phyloP scores from a whole-genome alignment of 1,139 yeast genomes.

The Pichia norvegensis region DNA sequence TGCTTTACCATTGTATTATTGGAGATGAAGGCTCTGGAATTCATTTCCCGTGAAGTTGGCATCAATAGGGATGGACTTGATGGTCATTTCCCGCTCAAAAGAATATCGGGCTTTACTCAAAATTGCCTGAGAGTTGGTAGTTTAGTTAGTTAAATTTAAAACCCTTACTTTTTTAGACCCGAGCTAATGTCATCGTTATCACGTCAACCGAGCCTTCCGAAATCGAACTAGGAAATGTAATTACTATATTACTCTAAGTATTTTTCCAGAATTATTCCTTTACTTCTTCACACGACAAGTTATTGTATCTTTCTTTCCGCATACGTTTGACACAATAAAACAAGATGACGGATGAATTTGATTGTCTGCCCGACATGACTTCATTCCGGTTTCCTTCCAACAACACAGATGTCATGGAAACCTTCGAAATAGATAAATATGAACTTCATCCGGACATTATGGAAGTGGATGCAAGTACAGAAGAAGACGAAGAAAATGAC shows the following conservation, averaged over 20 bases:
- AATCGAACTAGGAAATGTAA: background rate
- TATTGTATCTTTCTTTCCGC: too few relatives aligned
- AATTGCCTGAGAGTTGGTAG: too few relatives aligned
- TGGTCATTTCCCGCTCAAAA: too few relatives aligned
- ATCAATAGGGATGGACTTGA: too few relatives aligned
- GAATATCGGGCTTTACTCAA: too few relatives aligned
- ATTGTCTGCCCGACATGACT: background rate
- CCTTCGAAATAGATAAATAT: background rate
- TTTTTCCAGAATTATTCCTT: background rate
- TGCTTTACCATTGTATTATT: too few relatives aligned
- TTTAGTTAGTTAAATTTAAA: too few relatives aligned
- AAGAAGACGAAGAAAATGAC: background rate
- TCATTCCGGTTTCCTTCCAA: background rate
- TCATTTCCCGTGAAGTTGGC: too few relatives aligned
- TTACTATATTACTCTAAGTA: too few relatives aligned
- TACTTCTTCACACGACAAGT: too few relatives aligned
- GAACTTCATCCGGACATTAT: background rate
- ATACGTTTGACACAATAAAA: too few relatives aligned
- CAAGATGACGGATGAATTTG: background rate
- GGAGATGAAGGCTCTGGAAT: background rate
- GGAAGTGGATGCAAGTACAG: background rate
- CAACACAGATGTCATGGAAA: background rate
- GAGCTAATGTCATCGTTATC: background rate
- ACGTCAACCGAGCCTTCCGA: background rate
- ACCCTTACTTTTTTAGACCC: background rate